Evolutionary conservation across 208 protist genomes (phyloP).

Genomic region (Acanthamoeba healyi): DNA sequence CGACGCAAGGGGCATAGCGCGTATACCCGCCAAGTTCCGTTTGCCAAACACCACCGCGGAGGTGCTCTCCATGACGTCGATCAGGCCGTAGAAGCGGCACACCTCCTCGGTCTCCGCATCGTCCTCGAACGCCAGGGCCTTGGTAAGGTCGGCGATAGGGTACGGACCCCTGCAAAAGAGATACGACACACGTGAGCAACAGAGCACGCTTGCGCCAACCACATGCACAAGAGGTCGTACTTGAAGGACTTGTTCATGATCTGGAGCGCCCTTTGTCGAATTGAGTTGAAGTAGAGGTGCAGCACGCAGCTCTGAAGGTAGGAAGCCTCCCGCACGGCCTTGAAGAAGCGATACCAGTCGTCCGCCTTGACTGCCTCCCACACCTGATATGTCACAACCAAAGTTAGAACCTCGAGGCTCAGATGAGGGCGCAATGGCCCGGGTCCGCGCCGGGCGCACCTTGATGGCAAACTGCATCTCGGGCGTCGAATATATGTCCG

Average conservation of each 20-base stretch:
- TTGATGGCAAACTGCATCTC: slow-evolving; percentile 68
- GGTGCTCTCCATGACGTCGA: not conserved
- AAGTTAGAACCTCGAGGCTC: not conserved
- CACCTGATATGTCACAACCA: slow-evolving; percentile 5
- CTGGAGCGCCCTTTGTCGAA: slow-evolving; percentile 15
- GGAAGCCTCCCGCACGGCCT: slow-evolving; percentile 21
- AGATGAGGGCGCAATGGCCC: too few relatives aligned
- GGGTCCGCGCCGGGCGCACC: too few relatives aligned
- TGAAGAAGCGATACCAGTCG: slow-evolving; percentile 51
- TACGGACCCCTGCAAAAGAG: not conserved
- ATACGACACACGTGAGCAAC: not conserved
- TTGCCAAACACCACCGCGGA: slow-evolving; percentile 30
- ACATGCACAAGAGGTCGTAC: not conserved
- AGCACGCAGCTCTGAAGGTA: slow-evolving; percentile 57
- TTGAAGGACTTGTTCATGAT: slow-evolving; percentile 46
- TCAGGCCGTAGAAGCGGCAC: slow-evolving; percentile 33
- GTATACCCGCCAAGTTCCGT: slow-evolving; percentile 8
- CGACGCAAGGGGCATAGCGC: not conserved
- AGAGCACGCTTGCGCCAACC: not conserved
- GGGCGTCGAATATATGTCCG: slow-evolving; percentile 19
- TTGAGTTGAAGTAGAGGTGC: slow-evolving; percentile 27
- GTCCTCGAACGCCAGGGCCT: slow-evolving; percentile 54
- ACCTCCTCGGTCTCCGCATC: slow-evolving; percentile 34
- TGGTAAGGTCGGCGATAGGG: slow-evolving; percentile 1
- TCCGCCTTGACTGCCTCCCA: slow-evolving; percentile 51